A percentile compares a stretch with the other conserved stretches of the same genome.
Conservation (phyloP, 2,329 filamentous ascomycete genomes). For the Colletotrichum tamarilloi region DNA sequence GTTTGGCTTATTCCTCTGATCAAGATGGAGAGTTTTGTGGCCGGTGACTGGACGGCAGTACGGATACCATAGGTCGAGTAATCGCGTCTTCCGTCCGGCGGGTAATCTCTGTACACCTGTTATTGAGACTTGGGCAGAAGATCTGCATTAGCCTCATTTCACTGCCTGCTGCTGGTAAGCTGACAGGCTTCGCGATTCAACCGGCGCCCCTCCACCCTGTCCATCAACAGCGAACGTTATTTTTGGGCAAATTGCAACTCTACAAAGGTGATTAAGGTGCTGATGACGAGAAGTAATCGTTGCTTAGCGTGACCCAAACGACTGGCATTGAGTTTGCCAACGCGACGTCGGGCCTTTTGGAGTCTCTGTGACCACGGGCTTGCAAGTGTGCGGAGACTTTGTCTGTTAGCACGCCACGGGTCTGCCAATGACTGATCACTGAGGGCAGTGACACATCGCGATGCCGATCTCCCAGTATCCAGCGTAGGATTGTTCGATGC, state of each 20-base stretch:
- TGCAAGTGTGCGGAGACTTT: not conserved
- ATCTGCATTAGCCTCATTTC: slow-evolving; percentile 6
- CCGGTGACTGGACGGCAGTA: not conserved
- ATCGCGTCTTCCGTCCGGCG: not conserved
- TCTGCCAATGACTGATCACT: not conserved
- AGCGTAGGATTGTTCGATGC: not conserved
- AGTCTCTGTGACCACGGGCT: not conserved
- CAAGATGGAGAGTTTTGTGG: not conserved
- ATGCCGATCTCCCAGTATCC: not conserved
- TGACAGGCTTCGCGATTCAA: slow-evolving; percentile 13
- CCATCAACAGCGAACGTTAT: not conserved
- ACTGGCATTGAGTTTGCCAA: slow-evolving; percentile 26
- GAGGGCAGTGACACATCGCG: not conserved
- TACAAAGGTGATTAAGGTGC: not conserved
- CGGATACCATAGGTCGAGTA: too few species aligned
- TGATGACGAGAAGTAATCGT: not conserved
- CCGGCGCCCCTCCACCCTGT: not conserved
- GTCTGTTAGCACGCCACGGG: not conserved
- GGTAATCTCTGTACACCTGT: not conserved
- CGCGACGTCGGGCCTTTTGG: not conserved
- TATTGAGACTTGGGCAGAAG: not conserved
- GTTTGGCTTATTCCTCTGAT: not conserved
- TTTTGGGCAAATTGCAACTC: not conserved
- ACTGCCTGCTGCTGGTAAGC: slow-evolving; percentile 4
- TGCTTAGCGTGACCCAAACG: slow-evolving; percentile 21